Evolutionary conservation across 1,284 basidiomycete species (phyloP), one percentile per base, ranked within the genome.

Genomic region (Porphyrellus sp.): DNA sequence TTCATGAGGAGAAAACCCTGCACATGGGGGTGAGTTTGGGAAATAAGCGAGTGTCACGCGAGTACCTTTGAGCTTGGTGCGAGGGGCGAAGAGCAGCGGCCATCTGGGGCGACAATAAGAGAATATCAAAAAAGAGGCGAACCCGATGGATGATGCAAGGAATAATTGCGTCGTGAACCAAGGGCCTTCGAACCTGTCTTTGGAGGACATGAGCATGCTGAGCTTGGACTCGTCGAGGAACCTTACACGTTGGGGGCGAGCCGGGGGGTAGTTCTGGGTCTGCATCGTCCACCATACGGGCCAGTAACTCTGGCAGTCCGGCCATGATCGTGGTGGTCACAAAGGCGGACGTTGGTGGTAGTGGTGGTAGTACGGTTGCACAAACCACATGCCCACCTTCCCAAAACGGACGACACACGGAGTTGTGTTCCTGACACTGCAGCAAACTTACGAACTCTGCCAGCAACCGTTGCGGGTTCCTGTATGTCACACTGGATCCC

Each of bases 101-200:
- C 91, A 96, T 65, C 90, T 77, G 5, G 85, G 89, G 13, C 96
- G 78, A 56, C 87, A 85, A 63, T 94, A 87, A 15, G 89, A 94
- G 73, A 99, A 99, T 13, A 92, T 65, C 21, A 97, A 66, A 72
- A 98, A 92, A 0, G 91, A 89, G 6, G 77, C 67, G 4, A 93
- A 39, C 2, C 96, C 97, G 55, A 99, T 85, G 16, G 78, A 72
- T 24, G 83, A 72, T 4, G 95, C 92, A 31, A 99, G 80, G 1
- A 79, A 70, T 28, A 98, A 75, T 70, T 98, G 96, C 9, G 95
- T 98, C 12, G 83, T 85, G 71, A 99, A 88, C 93, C 93, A 96
- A 18, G 91, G 91, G 0, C 93, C 93, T 60, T 89, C 86, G 65
- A 89, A 91, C 64, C 79, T 88, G 58, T 76, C 89, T 82, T 33